Evolutionary conservation across 805 yeast genomes (phyloP).

Genomic region (Candida nemodendra): DNA sequence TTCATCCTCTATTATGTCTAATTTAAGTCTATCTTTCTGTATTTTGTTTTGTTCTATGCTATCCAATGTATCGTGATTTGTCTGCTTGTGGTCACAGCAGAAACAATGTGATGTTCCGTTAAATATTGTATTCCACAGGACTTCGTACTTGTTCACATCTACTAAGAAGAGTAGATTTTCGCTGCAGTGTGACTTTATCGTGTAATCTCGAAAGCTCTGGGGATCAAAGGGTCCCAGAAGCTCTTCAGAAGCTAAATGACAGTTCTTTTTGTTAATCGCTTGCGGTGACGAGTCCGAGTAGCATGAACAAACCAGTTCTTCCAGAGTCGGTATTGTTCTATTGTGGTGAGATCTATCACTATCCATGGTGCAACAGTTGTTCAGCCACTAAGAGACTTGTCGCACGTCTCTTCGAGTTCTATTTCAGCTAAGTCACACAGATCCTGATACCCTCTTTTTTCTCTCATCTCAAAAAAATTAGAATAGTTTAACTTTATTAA

Average conservation of each 20-base stretch:
- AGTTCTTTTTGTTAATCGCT: no score
- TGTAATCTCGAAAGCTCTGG: slow-evolving; percentile 13
- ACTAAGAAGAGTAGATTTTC: slow-evolving; percentile 24
- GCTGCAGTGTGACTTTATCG: slow-evolving; percentile 16
- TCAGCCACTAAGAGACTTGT: no score
- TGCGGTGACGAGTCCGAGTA: slow-evolving; percentile 9
- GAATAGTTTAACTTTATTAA: no score
- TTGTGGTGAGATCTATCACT: no score
- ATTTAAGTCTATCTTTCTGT: neutral
- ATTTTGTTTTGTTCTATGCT: neutral
- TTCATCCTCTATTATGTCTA: neutral
- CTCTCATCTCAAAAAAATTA: no score
- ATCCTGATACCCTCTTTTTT: no score
- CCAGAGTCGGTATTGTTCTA: slow-evolving; percentile 9
- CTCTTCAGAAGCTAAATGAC: no score
- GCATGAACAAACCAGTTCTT: slow-evolving; percentile 15
- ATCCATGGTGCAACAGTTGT: no score
- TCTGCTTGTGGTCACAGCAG: slow-evolving; percentile 6
- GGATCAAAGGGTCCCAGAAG: slow-evolving; percentile 10
- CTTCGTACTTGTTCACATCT: slow-evolving; percentile 20
- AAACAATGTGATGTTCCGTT: slow-evolving; percentile 7
- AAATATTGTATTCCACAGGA: slow-evolving; percentile 16
- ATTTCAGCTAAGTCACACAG: no score
- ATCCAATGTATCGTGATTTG: neutral
- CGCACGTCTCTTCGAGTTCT: no score